Evolutionary conservation across 306 rosid genomes (phyloP).

Genomic region (Acacia crassicarpa): DNA sequence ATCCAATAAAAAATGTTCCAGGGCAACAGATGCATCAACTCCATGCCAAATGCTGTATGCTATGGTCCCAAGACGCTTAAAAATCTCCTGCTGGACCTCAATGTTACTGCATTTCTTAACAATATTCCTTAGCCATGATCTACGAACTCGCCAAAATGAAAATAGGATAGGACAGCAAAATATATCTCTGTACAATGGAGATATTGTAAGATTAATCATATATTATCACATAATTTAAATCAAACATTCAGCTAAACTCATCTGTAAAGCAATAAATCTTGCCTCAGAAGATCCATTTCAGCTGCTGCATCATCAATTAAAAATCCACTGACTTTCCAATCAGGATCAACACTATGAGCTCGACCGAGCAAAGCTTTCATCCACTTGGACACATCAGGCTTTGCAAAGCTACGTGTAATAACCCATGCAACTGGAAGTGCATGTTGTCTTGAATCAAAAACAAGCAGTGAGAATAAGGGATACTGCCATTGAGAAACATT

Average conservation of each 20-base stretch:
- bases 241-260: background rate
- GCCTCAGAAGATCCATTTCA: constrained; percentile 84
- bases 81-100: constrained; percentile 81
- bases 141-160: constrained; percentile 86
- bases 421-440: constrained; percentile 97
- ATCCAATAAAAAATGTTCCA: constrained; percentile 73
- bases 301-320: constrained; percentile 87
- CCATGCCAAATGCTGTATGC: constrained; percentile 73
- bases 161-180: constrained; percentile 81
- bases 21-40: constrained; percentile 41
- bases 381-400: constrained; percentile 86
- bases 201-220: constrained; percentile 21
- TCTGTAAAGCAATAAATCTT: constrained; percentile 37
- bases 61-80: constrained; percentile 70
- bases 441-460: constrained; percentile 92
- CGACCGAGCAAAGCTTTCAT: constrained; percentile 67
- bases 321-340: constrained; percentile 86
- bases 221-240: background rate
- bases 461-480: constrained; percentile 86
- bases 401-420: constrained; percentile 88
- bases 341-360: constrained; percentile 70
- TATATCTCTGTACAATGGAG: constrained; percentile 61
- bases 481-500: constrained; percentile 62
- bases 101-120: constrained; percentile 72
- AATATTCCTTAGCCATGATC: constrained; percentile 88